These are phyloP conservation scores for Amphichorda felina DNA, from an alignment of 2,329 filamentous ascomycete species.

Conservation along the genomic window DNA sequence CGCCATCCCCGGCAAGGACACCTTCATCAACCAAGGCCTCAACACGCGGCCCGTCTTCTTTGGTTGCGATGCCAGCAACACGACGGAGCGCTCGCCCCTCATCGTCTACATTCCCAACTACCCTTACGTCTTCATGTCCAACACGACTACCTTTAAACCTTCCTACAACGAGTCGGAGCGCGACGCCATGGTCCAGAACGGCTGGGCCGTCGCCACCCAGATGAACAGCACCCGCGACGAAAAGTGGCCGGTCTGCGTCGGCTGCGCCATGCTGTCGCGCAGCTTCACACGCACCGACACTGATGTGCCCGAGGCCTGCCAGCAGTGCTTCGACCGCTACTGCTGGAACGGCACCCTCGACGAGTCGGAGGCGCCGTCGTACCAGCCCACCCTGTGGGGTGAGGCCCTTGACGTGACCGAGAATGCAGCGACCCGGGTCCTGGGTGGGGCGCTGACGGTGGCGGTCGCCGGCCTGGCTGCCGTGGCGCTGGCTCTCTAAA, in stretches of 20 bases:
- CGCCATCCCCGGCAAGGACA: slow-evolving; percentile 38
- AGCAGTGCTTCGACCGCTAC: slow-evolving; percentile 65
- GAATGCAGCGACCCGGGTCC: neutral
- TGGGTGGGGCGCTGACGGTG: neutral
- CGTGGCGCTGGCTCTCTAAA: slow-evolving; percentile 6
- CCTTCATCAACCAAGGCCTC: slow-evolving; percentile 44
- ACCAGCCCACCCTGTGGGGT: slow-evolving; percentile 15
- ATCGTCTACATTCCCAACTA: slow-evolving; percentile 74
- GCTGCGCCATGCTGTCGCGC: slow-evolving; percentile 73
- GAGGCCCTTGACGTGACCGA: slow-evolving; percentile 9
- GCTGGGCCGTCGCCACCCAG: slow-evolving; percentile 72
- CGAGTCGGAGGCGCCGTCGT: slow-evolving; percentile 18
- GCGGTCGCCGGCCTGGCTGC: slow-evolving; percentile 7
- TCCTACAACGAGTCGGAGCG: slow-evolving; percentile 54
- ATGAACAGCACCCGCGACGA: slow-evolving; percentile 65
- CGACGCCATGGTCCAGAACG: slow-evolving; percentile 75
- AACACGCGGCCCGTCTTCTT: slow-evolving; percentile 52
- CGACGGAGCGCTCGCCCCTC: slow-evolving; percentile 48
- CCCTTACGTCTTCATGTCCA: slow-evolving; percentile 66
- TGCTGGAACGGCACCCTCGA: slow-evolving; percentile 80
- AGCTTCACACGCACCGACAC: slow-evolving; percentile 63
- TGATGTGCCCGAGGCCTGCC: slow-evolving; percentile 58
- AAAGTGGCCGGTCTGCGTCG: slow-evolving; percentile 74
- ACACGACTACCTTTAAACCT: slow-evolving; percentile 66
- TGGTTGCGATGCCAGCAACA: slow-evolving; percentile 46